A percentile compares a stretch with the other conserved stretches of the same genome.
phyloP scores from a whole-genome alignment of 2,329 filamentous ascomycete species.

The Colletotrichum sp. region DNA sequence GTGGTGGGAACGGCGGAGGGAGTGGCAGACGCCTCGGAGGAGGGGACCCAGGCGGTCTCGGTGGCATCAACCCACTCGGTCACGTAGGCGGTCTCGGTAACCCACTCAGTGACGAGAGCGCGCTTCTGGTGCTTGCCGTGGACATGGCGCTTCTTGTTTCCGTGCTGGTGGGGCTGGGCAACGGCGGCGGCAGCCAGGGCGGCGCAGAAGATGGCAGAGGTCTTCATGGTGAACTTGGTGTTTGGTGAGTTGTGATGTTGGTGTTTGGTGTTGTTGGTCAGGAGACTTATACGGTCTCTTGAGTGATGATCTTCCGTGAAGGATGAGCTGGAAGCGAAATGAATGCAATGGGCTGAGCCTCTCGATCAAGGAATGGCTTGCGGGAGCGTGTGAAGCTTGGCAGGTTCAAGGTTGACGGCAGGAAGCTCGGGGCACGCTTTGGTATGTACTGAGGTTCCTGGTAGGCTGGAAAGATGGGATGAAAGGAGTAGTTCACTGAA shows the following conservation, averaged over 20 bases:
- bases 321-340: slow-evolving; percentile 21
- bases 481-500: slow-evolving; percentile 19
- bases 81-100: slow-evolving; percentile 53
- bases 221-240: slow-evolving; percentile 44
- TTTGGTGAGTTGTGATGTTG: background rate
- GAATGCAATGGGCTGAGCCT: slow-evolving; percentile 7
- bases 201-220: slow-evolving; percentile 41
- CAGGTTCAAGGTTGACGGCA: background rate
- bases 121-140: slow-evolving; percentile 38
- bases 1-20: slow-evolving; percentile 28
- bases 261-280: background rate
- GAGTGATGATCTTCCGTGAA: background rate
- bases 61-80: slow-evolving; percentile 54
- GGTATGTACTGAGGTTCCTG: slow-evolving; percentile 9
- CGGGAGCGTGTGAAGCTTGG: background rate
- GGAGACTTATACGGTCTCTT: slow-evolving; percentile 5
- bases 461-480: slow-evolving; percentile 11
- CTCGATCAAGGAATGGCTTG: slow-evolving; percentile 20
- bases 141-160: slow-evolving; percentile 37
- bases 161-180: slow-evolving; percentile 55
- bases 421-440: slow-evolving; percentile 15
- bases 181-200: slow-evolving; percentile 49
- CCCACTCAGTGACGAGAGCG: slow-evolving; percentile 54
- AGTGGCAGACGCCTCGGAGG: slow-evolving; percentile 32
- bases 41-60: slow-evolving; percentile 50